Evolutionary conservation across 352 stramenopile species (phyloP).

Genomic region (Phytopythium litorale): DNA sequence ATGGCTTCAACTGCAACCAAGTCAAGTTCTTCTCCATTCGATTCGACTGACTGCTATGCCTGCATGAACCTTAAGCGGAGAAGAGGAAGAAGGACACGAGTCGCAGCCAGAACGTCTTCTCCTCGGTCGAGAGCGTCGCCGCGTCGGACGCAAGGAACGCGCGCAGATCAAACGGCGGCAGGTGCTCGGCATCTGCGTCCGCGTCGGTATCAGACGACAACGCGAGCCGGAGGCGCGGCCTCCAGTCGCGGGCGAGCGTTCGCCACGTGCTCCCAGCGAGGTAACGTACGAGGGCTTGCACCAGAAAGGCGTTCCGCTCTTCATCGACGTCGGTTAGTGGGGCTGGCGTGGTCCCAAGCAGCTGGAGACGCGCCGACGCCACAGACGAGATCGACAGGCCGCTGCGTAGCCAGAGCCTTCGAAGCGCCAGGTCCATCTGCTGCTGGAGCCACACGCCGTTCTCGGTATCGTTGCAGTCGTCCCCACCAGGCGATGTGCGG

Average conservation of each 20-base stretch:
- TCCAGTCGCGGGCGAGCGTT: constrained; percentile 24
- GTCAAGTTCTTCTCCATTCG: not conserved
- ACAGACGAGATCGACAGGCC: constrained; percentile 27
- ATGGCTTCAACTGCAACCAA: not conserved
- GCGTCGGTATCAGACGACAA: constrained; percentile 5
- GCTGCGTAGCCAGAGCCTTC: constrained; percentile 30
- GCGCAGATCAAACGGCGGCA: constrained; percentile 19
- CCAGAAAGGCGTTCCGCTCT: constrained; percentile 17
- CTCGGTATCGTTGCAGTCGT: not conserved
- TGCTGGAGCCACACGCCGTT: constrained; percentile 36
- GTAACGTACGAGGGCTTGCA: constrained; percentile 25
- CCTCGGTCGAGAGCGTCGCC: constrained; percentile 18
- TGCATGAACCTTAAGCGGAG: not conserved
- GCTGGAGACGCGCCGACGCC: constrained; percentile 28
- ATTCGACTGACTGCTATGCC: not conserved
- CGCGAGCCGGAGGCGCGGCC: constrained; percentile 25
- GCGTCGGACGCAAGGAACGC: constrained; percentile 26
- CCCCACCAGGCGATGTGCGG: not conserved
- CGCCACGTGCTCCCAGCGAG: constrained; percentile 22
- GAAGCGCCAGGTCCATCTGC: constrained; percentile 39
- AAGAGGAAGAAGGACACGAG: constrained; percentile 64
- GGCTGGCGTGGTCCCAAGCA: constrained; percentile 10
- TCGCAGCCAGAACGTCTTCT: constrained; percentile 54
- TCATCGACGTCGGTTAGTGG: not conserved
- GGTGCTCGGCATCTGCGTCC: constrained; percentile 1